These are phyloP conservation scores for Tephrocybe sp. DNA, from an alignment of 768 basidiomycete genomes.

Conservation along the genomic window DNA sequence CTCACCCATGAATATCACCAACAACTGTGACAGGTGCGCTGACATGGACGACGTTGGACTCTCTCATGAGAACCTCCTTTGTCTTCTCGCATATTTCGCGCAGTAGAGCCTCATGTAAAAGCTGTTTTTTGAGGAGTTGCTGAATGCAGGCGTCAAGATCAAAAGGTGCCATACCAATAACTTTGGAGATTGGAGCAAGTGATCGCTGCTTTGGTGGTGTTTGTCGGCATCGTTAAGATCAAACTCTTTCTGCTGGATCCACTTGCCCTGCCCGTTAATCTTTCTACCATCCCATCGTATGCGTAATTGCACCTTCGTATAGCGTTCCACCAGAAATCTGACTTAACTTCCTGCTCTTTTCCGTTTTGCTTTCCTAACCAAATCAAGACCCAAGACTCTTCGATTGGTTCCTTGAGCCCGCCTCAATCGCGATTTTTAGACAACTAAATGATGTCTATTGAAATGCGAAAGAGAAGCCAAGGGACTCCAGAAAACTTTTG, in stretches of 20 bases:
- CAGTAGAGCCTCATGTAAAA: slow-evolving; percentile 90
- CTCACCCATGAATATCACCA: slow-evolving; percentile 98
- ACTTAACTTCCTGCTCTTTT: slow-evolving; percentile 11
- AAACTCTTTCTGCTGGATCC: slow-evolving; percentile 13
- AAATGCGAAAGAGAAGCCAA: background rate
- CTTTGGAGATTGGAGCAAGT: slow-evolving; percentile 17
- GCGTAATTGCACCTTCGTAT: slow-evolving; percentile 15
- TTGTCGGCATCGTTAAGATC: slow-evolving; percentile 28
- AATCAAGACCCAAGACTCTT: slow-evolving; percentile 6
- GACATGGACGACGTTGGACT: slow-evolving; percentile 98
- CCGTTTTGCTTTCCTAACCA: slow-evolving; percentile 12
- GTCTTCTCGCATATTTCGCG: slow-evolving; percentile 99
- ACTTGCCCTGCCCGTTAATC: slow-evolving; percentile 17
- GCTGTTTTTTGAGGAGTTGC: slow-evolving; percentile 86
- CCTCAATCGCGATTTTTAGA: slow-evolving; percentile 34
- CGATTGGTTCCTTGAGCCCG: slow-evolving; percentile 17
- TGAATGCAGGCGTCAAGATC: slow-evolving; percentile 97
- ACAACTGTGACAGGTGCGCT: slow-evolving; percentile 97
- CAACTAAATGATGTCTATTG: slow-evolving; percentile 9
- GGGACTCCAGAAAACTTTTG: background rate
- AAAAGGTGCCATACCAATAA: slow-evolving; percentile 60
- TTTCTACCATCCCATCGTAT: slow-evolving; percentile 14
- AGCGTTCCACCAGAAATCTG: slow-evolving; percentile 13
- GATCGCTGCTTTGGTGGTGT: slow-evolving; percentile 33
- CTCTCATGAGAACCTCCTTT: slow-evolving; percentile 98